These are phyloP conservation scores for Globisporangium mamillatum DNA, from an alignment of 352 stramenopile species.

Conservation along the genomic window DNA sequence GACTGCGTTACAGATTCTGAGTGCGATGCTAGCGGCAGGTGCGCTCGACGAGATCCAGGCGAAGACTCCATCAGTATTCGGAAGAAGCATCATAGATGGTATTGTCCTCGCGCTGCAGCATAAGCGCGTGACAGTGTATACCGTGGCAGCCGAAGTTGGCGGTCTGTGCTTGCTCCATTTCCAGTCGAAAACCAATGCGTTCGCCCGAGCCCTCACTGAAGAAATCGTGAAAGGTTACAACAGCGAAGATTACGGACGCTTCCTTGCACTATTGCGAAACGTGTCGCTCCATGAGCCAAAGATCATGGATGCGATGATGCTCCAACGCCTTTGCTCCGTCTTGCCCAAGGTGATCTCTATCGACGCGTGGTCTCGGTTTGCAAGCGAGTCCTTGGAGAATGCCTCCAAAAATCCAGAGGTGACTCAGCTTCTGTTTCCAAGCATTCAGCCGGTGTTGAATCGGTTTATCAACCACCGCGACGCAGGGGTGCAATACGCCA, in stretches of 20 bases:
- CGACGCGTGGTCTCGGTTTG: slow-evolving; percentile 56
- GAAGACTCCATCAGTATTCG: slow-evolving; percentile 15
- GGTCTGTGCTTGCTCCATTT: slow-evolving; percentile 35
- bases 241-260: slow-evolving; percentile 63
- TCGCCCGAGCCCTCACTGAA: slow-evolving; percentile 37
- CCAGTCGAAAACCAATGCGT: slow-evolving; percentile 13
- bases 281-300: slow-evolving; percentile 51
- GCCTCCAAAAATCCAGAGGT: slow-evolving; percentile 41
- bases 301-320: slow-evolving; percentile 66
- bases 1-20: slow-evolving; percentile 57
- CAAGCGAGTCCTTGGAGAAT: slow-evolving; percentile 40
- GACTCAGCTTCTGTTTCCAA: slow-evolving; percentile 40
- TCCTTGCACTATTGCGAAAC: slow-evolving; percentile 60
- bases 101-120: slow-evolving; percentile 51
- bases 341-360: slow-evolving; percentile 54
- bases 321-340: slow-evolving; percentile 66
- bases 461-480: slow-evolving; percentile 60
- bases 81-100: slow-evolving; percentile 40
- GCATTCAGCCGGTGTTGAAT: slow-evolving; percentile 40
- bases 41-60: slow-evolving; percentile 26
- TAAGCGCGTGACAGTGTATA: slow-evolving; percentile 46
- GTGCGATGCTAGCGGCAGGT: slow-evolving; percentile 44
- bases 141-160: slow-evolving; percentile 61
- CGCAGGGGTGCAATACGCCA: slow-evolving; percentile 39
- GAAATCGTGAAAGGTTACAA: slow-evolving; percentile 52